Evolutionary conservation across 192 early-diverging fungal genomes (phyloP), one percentile per base, ranked within the genome.

Genomic region (Coemansia nantahalensis): DNA sequence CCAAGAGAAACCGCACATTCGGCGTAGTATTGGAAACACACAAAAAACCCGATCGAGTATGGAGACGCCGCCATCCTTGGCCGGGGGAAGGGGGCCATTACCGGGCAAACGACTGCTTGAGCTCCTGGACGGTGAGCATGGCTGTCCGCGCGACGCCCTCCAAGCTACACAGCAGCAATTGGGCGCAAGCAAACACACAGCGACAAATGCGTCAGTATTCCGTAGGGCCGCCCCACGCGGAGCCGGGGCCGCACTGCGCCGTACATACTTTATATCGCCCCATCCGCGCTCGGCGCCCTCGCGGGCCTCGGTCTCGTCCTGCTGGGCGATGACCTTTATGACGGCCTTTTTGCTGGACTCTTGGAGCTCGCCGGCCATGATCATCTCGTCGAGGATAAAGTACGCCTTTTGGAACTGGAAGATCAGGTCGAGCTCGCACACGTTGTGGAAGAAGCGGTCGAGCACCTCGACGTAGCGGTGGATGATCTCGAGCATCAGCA

Each of bases 381-480:
- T 56, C 57, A 93, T 72, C 57, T 93, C 91, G 59, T 93, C 94
- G 48, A 90, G 58, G 17, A 92, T 86, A 70, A 88, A 91, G 47
- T 91, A 91, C 11, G 90, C 91, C 67, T 84, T 83, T 46, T 99
- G 91, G 75, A 95, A 99, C 79, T 97, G 91, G 82, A 97, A 98
- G 51, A 98, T 97, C 48, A 98, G 82, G 68, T 98, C 96, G 41
- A 98, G 79, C 54, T 98, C 96, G 66, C 93, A 67, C 67, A 89
- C 93, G 62, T 95, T 98, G 54, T 91, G 84, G 78, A 99, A 99
- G 76, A 92, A 95, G 51, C 94, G 86, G 76, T 99, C 97, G 39
- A 99, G 68, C 14, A 97, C 85, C 68, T 99, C 94, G 22, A 99
- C 95, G 66, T 95, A 99, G 38, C 97, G 89, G 44, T 99, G 97